Evolutionary conservation across 345 rosid genomes (phyloP), one percentile per base, ranked within the genome.

Genomic region (Dipteronia sinensis): DNA sequence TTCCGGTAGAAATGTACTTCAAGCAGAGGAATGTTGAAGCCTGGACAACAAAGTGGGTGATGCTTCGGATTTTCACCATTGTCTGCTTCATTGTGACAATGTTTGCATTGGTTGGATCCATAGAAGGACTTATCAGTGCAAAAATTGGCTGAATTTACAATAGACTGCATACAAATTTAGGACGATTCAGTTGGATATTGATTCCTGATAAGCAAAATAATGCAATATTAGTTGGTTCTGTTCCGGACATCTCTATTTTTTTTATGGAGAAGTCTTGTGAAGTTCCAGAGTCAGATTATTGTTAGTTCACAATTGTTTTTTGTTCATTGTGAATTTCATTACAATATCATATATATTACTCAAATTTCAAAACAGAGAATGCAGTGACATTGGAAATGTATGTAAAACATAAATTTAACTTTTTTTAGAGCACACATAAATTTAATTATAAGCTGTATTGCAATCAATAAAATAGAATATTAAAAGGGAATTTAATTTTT

Each of bases 1-100:
- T 91, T 65, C 98, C 98, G 0, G 89, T 92, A 78, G 89, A 88
- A 74, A 93, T 95, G 95, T 87, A 87, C 77, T 67, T 87, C 53
- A 77, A 62, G 86, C 95, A 87, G 82, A 89, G 72, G 77, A 88
- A 91, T 15, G 66, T 82, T 22, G 82, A 75, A 75, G 74, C 80
- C n/a, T 90, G 95, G 93, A 76, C 97, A 6, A 47, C 59, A 47
- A 77, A 79, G 53, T 90, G 98, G 97, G 49, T 89, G 19, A 9
- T 89, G 74, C 89, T 93, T 74, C 76, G 68, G 62, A 67, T 59
- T 40, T 88, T 93, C 42, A 87, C 89, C 79, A 72, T 76, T 10
- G 0, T 86, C 19, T 86, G 90, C 69, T 76, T 93, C 58, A 3
- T 86, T 4, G 59, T 90, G 5, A 78, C 91, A 8, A 20, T 83